These are phyloP conservation scores for Daedaleopsis sinensis DNA, from an alignment of 768 basidiomycete genomes.

Conservation along the genomic window DNA sequence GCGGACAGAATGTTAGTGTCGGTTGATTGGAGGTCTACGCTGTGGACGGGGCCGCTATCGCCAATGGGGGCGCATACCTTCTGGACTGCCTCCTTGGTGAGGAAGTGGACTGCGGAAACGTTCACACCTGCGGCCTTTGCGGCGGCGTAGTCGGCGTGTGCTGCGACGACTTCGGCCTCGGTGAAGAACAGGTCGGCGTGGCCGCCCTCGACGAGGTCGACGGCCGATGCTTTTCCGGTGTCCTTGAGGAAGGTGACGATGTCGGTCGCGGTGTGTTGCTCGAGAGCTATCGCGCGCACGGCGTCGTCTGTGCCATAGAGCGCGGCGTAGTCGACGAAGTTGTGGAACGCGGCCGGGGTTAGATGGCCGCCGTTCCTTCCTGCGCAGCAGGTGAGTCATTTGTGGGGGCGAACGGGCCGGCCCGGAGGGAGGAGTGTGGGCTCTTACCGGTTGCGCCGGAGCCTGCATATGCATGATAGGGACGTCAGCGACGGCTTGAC, in stretches of 20 bases:
- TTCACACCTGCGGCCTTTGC: conserved; percentile 57
- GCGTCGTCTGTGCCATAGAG: conserved; percentile 59
- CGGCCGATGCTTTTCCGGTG: conserved; percentile 44
- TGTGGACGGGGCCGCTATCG: background rate
- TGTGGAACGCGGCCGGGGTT: conserved; percentile 49
- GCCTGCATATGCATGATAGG: conserved; percentile 41
- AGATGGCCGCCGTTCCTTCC: conserved; percentile 84
- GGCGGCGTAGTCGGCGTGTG: conserved; percentile 50
- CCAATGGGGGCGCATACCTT: conserved; percentile 38
- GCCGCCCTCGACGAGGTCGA: conserved; percentile 66
- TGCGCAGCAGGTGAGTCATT: conserved; percentile 27
- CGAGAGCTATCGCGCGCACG: conserved; percentile 52
- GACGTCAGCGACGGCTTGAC: too few species aligned
- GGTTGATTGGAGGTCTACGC: background rate
- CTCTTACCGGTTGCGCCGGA: conserved; percentile 73
- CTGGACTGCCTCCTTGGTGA: conserved; percentile 49
- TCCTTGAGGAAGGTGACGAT: conserved; percentile 53
- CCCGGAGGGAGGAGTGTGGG: background rate
- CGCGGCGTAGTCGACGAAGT: conserved; percentile 43
- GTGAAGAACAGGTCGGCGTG: conserved; percentile 55
- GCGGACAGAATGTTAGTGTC: background rate
- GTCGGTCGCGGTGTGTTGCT: conserved; percentile 53
- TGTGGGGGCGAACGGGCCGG: background rate
- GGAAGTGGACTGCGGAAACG: conserved; percentile 46
- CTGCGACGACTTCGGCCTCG: conserved; percentile 42